Conservation (phyloP, 2,329 filamentous ascomycete species). For the Xylaria polymorpha region DNA sequence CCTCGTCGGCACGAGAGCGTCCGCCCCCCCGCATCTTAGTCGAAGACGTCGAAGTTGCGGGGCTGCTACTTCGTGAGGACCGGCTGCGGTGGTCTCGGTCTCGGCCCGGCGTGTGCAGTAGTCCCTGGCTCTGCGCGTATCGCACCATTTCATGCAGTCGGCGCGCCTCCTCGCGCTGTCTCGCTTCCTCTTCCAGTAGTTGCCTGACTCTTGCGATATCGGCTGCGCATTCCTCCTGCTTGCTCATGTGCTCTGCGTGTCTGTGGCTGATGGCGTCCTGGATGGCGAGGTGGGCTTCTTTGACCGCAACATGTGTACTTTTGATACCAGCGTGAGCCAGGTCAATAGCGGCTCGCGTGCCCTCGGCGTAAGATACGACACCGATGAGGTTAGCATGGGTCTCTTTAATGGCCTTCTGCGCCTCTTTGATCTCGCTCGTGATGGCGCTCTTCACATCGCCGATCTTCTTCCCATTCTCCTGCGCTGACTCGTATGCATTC, state of each 20-base stretch:
- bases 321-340: slow-evolving; percentile 16
- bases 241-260: slow-evolving; percentile 37
- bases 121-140: slow-evolving; percentile 42
- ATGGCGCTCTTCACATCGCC: slow-evolving; percentile 26
- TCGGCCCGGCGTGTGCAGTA: slow-evolving; percentile 33
- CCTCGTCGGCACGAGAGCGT: slow-evolving; percentile 1
- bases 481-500: slow-evolving; percentile 31
- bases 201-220: slow-evolving; percentile 41
- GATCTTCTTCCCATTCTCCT: slow-evolving; percentile 40
- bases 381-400: slow-evolving; percentile 34
- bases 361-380: slow-evolving; percentile 33
- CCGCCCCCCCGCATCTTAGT: not conserved
- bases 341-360: slow-evolving; percentile 37
- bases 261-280: slow-evolving; percentile 40
- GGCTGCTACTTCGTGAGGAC: slow-evolving; percentile 37
- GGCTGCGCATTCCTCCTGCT: slow-evolving; percentile 42
- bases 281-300: slow-evolving; percentile 38
- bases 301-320: slow-evolving; percentile 36
- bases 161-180: slow-evolving; percentile 41
- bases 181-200: slow-evolving; percentile 43
- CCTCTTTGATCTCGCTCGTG: slow-evolving; percentile 36
- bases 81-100: slow-evolving; percentile 13
- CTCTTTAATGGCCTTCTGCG: slow-evolving; percentile 37
- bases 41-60: slow-evolving; percentile 6
- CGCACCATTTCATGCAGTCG: slow-evolving; percentile 40